phyloP scores from a whole-genome alignment of 371 early-diverging fungal species.

The Mortierella sp. region DNA sequence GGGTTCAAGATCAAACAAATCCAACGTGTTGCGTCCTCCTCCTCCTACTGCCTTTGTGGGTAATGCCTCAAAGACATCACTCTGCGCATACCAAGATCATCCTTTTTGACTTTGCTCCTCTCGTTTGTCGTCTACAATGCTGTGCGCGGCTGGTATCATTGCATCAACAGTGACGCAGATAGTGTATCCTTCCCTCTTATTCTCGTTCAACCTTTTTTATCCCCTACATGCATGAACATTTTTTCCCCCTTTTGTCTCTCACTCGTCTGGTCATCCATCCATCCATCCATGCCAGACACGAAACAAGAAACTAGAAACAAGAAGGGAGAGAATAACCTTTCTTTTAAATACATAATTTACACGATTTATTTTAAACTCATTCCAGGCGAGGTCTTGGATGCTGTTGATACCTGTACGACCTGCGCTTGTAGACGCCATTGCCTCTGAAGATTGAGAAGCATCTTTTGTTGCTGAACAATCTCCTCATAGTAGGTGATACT shows the following conservation, averaged over 20 bases:
- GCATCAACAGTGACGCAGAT: background rate
- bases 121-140: background rate
- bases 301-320: too few species aligned
- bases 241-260: background rate
- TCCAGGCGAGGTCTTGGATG: background rate
- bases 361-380: background rate
- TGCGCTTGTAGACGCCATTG: constrained; percentile 13
- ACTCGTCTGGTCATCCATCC: background rate
- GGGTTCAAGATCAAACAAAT: background rate
- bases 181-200: background rate
- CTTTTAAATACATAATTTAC: background rate
- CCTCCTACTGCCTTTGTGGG: background rate
- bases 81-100: background rate
- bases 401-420: background rate
- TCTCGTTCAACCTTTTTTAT: constrained; percentile 2
- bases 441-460: constrained; percentile 8
- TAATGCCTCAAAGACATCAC: background rate
- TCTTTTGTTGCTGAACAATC: constrained; percentile 29
- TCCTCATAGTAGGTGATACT: constrained; percentile 30
- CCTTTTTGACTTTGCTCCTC: background rate
- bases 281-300: too few species aligned
- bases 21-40: background rate
- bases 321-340: background rate
- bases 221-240: too few species aligned
- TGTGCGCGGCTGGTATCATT: background rate